Conservation (phyloP, 2,329 filamentous ascomycete species). For the Setomelanomma holmii region DNA sequence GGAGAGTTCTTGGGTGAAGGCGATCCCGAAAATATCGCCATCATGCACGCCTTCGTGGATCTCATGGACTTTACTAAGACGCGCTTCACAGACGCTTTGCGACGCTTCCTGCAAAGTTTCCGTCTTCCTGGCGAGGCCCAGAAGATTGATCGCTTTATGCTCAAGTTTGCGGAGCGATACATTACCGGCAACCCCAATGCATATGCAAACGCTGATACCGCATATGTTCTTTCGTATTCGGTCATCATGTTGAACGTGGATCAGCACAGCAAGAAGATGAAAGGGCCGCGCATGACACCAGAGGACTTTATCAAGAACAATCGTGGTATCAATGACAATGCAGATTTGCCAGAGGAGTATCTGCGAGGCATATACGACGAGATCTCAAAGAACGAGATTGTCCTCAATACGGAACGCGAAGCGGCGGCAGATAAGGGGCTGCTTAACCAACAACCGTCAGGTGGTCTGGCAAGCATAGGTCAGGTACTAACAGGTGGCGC, state of each 20-base stretch:
- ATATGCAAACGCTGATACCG: conserved; percentile 97
- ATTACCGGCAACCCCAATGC: conserved; percentile 94
- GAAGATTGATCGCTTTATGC: conserved; percentile 99
- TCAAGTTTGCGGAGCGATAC: conserved; percentile 98
- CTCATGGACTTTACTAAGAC: conserved; percentile 91
- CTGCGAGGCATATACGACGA: conserved; percentile 89
- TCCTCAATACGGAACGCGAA: conserved; percentile 89
- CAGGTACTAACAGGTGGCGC: conserved; percentile 92
- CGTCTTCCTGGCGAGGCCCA: conserved; percentile 94
- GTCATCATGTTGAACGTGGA: conserved; percentile 98
- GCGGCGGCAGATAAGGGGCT: conserved; percentile 81
- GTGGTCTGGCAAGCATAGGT: conserved; percentile 80
- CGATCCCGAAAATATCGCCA: conserved; percentile 90
- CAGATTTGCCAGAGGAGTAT: conserved; percentile 92
- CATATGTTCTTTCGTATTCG: conserved; percentile 94
- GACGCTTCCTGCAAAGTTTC: conserved; percentile 93
- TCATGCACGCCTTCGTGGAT: conserved; percentile 98
- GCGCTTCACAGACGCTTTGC: conserved; percentile 89
- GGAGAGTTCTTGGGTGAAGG: conserved; percentile 96
- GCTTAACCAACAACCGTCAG: conserved; percentile 60
- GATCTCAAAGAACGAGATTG: conserved; percentile 89
- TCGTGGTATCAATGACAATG: conserved; percentile 94
- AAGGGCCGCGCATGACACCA: conserved; percentile 83
- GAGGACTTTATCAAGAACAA: conserved; percentile 99
- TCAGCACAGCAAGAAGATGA: conserved; percentile 88